Conservation (phyloP, 1,284 basidiomycete genomes). For the Pascua sp. region DNA sequence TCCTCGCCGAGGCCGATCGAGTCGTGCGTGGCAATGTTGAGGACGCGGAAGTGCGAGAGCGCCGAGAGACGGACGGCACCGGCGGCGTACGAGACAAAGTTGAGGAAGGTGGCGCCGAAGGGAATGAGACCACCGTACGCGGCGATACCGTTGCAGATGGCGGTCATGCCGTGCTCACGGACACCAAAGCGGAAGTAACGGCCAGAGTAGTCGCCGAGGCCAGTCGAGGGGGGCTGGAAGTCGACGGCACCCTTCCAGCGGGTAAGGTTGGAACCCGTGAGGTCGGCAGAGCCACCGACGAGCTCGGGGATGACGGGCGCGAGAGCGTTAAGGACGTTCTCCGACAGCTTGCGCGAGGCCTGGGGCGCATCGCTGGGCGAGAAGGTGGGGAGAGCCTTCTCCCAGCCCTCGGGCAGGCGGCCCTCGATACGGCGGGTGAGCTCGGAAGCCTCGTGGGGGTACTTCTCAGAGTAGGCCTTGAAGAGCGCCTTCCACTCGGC, state of each 20-base stretch:
- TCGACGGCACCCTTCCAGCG: conserved; percentile 72
- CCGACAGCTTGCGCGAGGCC: conserved; percentile 89
- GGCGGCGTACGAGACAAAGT: conserved; percentile 89
- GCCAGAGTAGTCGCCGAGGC: conserved; percentile 77
- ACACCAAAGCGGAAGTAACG: conserved; percentile 95
- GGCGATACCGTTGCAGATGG: conserved; percentile 82
- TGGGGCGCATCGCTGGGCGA: conserved; percentile 75
- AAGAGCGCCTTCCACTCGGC: conserved; percentile 72
- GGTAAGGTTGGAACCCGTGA: conserved; percentile 89
- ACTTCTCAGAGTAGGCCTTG: conserved; percentile 68
- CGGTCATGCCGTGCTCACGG: conserved; percentile 95
- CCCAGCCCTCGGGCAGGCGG: conserved; percentile 80
- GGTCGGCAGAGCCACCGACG: conserved; percentile 84
- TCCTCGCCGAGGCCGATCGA: conserved; percentile 89
- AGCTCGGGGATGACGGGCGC: conserved; percentile 75
- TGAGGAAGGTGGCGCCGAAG: conserved; percentile 86
- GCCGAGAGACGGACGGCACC: conserved; percentile 90
- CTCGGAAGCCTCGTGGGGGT: conserved; percentile 79
- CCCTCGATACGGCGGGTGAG: conserved; percentile 79
- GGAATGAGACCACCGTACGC: conserved; percentile 81
- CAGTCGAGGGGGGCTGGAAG: conserved; percentile 86
- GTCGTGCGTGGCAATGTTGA: conserved; percentile 70
- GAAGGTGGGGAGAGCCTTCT: conserved; percentile 72
- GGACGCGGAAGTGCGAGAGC: conserved; percentile 80
- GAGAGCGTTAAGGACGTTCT: conserved; percentile 77